Base-by-base conservation (phyloP, 2,329 filamentous ascomycete genomes). In the Alternaria hordeiaustralica region DNA sequence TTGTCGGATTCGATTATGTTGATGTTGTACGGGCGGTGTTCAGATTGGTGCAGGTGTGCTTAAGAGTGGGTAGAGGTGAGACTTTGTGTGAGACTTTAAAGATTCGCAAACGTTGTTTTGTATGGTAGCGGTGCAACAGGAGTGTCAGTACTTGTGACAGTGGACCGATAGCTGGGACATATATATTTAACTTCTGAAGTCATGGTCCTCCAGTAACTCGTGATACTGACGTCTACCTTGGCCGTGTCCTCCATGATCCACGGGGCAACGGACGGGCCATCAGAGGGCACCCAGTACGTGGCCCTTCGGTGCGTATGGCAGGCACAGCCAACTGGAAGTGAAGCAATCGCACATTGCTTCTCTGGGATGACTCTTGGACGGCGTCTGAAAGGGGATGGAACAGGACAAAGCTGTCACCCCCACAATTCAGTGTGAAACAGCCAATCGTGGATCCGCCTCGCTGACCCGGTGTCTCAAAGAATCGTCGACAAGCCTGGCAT, bases 201-300 rank as follows among this genome's bases (percentile, higher is more conserved):
- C 50, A 56, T 59, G 30, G 64, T 63, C 58, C 59, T 65, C 63
- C 61, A 69, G 55, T 21, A 61, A 56, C 65, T 61, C 47, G 41
- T 51, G 55, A 60, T 45, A 61, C 58, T 56, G 59, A 66, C 62
- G 50, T 67, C 63, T 61, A 63, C 47, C 63, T 59, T 59, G 60
- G 55, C 60, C 55, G 47, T 65, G 69, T 66, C 69, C 66, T 69
- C 68, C 66, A 66, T 66, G 59, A 60, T 68, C 61, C 69, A 72
- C 71, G 63, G 72, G 73, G 74, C 75, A 74, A 71, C 67, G 60
- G 60, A 71, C 71, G 64, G 60, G 66, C 74, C 66, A 69, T 41
- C 36, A 66, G 63, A 73, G 75, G 75, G 75, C 75, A 75, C 75
- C 68, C 59, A 60, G 70, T 71, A 74, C 72, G 75, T 78, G 71